A percentile compares a stretch with the other conserved stretches of the same genome.
These are phyloP conservation scores for Dysphania ambrosioides DNA, from an alignment of 148 eudicot genomes.

Conservation along the genomic window DNA sequence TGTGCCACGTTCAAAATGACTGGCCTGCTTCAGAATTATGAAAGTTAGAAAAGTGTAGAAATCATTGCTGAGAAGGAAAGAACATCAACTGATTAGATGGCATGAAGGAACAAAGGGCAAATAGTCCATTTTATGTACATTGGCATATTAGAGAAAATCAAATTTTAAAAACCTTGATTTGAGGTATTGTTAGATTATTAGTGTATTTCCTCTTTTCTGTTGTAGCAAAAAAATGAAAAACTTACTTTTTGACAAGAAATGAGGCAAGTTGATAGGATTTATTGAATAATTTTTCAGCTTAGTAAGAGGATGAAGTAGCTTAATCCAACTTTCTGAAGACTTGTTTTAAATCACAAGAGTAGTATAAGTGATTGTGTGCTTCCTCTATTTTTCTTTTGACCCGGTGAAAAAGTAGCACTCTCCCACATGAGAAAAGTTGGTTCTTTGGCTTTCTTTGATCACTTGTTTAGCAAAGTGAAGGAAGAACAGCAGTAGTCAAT, in stretches of 20 bases:
- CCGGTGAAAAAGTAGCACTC: too few relatives aligned
- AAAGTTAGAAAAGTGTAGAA: conserved; percentile 4
- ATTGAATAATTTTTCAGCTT: neutral
- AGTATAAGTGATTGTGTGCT: too few relatives aligned
- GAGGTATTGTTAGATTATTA: neutral
- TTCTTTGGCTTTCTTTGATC: too few relatives aligned
- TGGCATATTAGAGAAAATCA: too few relatives aligned
- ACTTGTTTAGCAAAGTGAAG: too few relatives aligned
- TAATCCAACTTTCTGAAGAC: too few relatives aligned
- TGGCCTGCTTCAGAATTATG: conserved; percentile 15
- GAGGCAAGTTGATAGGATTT: neutral
- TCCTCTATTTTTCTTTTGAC: too few relatives aligned
- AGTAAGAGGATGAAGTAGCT: neutral
- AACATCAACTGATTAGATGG: neutral
- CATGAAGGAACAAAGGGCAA: neutral
- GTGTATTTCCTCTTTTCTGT: neutral
- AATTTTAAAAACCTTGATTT: neutral
- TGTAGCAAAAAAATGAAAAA: neutral
- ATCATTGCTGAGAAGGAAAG: neutral
- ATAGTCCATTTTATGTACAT: too few relatives aligned
- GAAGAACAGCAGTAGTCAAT: too few relatives aligned
- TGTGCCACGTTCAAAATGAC: conserved; percentile 32
- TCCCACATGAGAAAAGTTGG: too few relatives aligned
- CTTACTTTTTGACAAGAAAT: neutral
- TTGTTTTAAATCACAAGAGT: too few relatives aligned